These are phyloP conservation scores for Glonium stellatum DNA, from an alignment of 495 filamentous ascomycete genomes.

Conservation along the genomic window DNA sequence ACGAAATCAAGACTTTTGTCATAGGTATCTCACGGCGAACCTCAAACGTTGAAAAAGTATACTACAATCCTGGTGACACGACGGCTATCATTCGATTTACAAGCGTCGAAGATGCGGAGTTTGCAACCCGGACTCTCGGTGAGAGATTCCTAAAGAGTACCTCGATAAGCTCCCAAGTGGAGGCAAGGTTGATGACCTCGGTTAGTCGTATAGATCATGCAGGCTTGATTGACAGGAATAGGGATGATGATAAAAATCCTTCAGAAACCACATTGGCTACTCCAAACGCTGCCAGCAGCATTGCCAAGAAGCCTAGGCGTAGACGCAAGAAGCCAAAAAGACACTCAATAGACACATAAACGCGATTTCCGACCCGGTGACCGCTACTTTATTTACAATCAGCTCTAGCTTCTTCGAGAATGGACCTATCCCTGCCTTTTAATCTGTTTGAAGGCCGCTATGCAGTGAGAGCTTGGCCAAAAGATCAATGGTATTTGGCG, in stretches of 20 bases:
- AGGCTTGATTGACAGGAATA: neutral
- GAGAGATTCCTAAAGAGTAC: neutral
- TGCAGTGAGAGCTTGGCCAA: no score
- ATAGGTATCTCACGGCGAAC: neutral
- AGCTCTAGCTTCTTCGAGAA: no score
- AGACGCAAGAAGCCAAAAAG: neutral
- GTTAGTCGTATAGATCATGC: neutral
- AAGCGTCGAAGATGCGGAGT: neutral
- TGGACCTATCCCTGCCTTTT: no score
- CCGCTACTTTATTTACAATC: no score
- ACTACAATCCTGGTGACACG: neutral
- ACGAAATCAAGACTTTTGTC: neutral
- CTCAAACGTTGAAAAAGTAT: no score
- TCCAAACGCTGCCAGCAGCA: neutral
- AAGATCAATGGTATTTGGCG: no score
- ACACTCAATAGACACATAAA: no score
- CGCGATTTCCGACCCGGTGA: no score
- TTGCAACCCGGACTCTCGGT: neutral
- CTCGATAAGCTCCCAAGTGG: neutral
- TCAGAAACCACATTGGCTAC: no score
- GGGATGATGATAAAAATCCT: neutral
- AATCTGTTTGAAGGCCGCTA: no score
- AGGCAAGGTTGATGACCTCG: neutral
- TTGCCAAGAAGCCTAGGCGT: neutral
- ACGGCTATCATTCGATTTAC: neutral